These are phyloP conservation scores for Calonectria fujianensis DNA, from an alignment of 2,329 filamentous ascomycete species.

Conservation along the genomic window DNA sequence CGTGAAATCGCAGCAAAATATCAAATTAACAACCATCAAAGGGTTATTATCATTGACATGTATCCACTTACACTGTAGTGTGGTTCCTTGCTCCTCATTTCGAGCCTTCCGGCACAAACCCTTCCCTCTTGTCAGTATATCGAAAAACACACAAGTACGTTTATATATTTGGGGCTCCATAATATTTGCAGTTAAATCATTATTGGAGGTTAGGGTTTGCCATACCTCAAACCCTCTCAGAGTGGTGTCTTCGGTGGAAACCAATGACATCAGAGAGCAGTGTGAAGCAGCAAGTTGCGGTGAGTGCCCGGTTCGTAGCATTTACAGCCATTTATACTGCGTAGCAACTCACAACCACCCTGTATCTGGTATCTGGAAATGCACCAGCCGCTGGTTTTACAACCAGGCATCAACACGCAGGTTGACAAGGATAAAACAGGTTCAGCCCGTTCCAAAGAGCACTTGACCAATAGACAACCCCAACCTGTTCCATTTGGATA, in stretches of 20 bases:
- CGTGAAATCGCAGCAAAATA: background rate
- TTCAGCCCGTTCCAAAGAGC: background rate
- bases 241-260: background rate
- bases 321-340: background rate
- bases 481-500: background rate
- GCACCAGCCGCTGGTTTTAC: background rate
- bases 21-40: background rate
- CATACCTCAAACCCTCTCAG: background rate
- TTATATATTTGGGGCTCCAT: background rate
- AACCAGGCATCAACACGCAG: no score
- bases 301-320: background rate
- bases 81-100: background rate
- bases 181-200: background rate
- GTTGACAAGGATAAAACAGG: background rate
- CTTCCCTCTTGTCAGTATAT: background rate
- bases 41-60: background rate
- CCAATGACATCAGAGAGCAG: background rate
- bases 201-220: background rate
- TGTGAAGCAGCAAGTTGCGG: background rate
- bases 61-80: background rate
- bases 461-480: background rate
- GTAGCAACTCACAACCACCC: background rate
- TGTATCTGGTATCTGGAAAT: background rate
- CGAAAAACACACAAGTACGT: background rate
- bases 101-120: background rate